Evolutionary conservation across 805 yeast species (phyloP).

Genomic region (Metschnikowia anglica): DNA sequence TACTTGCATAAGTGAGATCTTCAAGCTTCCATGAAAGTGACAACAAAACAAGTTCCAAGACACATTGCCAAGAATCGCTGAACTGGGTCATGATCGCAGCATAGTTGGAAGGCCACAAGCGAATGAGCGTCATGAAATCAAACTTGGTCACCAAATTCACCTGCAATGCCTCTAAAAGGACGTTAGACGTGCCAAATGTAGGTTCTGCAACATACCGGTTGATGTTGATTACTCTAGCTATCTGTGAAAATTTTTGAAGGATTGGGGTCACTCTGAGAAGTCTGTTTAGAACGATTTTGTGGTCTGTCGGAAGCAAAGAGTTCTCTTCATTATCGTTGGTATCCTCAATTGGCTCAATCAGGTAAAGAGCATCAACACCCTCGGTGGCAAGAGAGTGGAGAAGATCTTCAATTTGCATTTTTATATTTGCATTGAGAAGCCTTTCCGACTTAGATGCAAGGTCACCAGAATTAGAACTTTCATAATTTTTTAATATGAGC

Average conservation of each 20-base stretch:
- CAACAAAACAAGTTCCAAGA: slow-evolving; percentile 29
- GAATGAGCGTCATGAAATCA: slow-evolving; percentile 22
- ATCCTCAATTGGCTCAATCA: slow-evolving; percentile 12
- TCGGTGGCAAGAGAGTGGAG: slow-evolving; percentile 19
- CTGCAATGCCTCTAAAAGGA: slow-evolving; percentile 20
- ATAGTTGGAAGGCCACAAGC: slow-evolving; percentile 25
- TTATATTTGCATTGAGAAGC: slow-evolving; percentile 25
- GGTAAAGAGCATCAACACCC: slow-evolving; percentile 9
- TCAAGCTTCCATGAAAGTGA: slow-evolving; percentile 38
- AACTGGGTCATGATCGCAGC: slow-evolving; percentile 15
- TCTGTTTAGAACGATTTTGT: slow-evolving; percentile 17
- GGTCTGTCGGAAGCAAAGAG: slow-evolving; percentile 18
- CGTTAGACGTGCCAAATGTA: slow-evolving; percentile 14
- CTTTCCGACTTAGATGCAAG: slow-evolving; percentile 6
- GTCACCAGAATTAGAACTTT: slow-evolving; percentile 5
- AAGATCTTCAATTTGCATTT: slow-evolving; percentile 26
- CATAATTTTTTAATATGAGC: slow-evolving; percentile 13
- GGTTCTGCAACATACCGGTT: slow-evolving; percentile 22
- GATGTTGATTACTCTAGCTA: slow-evolving; percentile 29
- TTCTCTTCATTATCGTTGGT: slow-evolving; percentile 15
- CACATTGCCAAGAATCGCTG: slow-evolving; percentile 18
- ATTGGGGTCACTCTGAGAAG: slow-evolving; percentile 20
- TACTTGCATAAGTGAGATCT: slow-evolving; percentile 26
- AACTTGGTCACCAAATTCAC: slow-evolving; percentile 24
- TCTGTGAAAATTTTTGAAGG: slow-evolving; percentile 25